Evolutionary conservation across 192 early-diverging fungal species (phyloP).

Genomic region (Helicostylum pulchrum): DNA sequence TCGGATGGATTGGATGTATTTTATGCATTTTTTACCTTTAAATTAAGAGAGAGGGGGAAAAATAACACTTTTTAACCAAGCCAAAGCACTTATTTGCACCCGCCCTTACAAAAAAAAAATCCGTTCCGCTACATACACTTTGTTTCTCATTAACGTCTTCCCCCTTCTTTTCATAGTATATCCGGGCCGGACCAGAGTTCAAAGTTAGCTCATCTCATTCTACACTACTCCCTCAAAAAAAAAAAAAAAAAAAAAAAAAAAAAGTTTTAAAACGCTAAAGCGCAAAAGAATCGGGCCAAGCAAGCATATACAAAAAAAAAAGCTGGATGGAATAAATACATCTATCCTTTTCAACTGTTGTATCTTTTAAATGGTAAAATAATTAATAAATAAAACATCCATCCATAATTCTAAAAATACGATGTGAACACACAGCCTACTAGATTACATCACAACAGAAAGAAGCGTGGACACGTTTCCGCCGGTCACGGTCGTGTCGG

Average conservation of each 20-base stretch:
- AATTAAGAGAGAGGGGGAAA: conserved; percentile 10
- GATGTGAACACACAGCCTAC: conserved; percentile 58
- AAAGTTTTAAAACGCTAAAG: too few species aligned
- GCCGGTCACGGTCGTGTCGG: conserved; percentile 99
- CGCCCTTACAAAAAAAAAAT: not conserved
- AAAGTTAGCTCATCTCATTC: too few species aligned
- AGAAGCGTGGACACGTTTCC: conserved; percentile 98
- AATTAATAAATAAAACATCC: not conserved
- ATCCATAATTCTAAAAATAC: not conserved
- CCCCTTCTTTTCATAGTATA: too few species aligned
- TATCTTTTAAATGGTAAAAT: conserved; percentile 2
- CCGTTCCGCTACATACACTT: too few species aligned
- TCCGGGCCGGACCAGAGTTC: too few species aligned
- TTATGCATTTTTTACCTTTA: conserved; percentile 2
- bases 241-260: too few species aligned
- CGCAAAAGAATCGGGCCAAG: too few species aligned
- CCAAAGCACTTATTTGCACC: not conserved
- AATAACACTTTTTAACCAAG: not conserved
- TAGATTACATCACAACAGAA: conserved; percentile 83
- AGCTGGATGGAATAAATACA: not conserved
- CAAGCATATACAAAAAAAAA: conserved; percentile 1
- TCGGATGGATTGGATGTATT: conserved; percentile 1
- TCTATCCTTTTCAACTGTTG: not conserved
- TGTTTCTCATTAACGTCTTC: too few species aligned
- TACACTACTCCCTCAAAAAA: too few species aligned